phyloP scores from a whole-genome alignment of 2,329 filamentous ascomycete genomes.

The Proliferodiscus dingleyae region DNA sequence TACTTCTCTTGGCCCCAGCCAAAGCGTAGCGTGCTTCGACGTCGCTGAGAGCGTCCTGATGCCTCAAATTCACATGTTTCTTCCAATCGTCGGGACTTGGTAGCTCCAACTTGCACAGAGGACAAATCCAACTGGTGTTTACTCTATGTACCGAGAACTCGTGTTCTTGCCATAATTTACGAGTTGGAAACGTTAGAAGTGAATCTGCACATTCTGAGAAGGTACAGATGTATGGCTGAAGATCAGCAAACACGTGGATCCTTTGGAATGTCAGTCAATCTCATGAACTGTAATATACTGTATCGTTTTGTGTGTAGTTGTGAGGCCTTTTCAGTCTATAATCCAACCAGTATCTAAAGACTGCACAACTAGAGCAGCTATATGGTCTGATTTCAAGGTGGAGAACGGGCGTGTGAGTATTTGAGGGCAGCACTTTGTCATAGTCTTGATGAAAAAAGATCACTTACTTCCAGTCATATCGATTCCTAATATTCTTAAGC shows the following conservation, averaged over 20 bases:
- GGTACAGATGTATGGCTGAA: conserved; percentile 6
- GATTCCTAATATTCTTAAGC: conserved; percentile 1
- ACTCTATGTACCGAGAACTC: conserved; percentile 1
- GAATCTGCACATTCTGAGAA: conserved; percentile 3
- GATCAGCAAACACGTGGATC: conserved; percentile 4
- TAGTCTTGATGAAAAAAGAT: background rate
- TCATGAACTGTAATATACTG: background rate
- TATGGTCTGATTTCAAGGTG: no score
- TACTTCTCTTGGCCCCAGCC: background rate
- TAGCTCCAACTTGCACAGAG: background rate
- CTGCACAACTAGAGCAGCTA: no score
- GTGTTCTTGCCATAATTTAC: conserved; percentile 4
- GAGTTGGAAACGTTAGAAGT: conserved; percentile 1
- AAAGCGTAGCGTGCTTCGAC: background rate
- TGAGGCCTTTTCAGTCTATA: no score
- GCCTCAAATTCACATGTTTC: background rate
- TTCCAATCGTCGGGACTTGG: background rate
- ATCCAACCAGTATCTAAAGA: no score
- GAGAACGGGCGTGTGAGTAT: no score
- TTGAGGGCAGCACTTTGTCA: no score
- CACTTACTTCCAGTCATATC: conserved; percentile 7
- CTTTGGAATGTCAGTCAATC: background rate
- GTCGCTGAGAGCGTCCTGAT: background rate
- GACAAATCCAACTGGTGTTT: background rate
- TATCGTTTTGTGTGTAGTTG: background rate